Evolutionary conservation across 2,329 filamentous ascomycete genomes (phyloP).

Genomic region (Botrytis squamosa): DNA sequence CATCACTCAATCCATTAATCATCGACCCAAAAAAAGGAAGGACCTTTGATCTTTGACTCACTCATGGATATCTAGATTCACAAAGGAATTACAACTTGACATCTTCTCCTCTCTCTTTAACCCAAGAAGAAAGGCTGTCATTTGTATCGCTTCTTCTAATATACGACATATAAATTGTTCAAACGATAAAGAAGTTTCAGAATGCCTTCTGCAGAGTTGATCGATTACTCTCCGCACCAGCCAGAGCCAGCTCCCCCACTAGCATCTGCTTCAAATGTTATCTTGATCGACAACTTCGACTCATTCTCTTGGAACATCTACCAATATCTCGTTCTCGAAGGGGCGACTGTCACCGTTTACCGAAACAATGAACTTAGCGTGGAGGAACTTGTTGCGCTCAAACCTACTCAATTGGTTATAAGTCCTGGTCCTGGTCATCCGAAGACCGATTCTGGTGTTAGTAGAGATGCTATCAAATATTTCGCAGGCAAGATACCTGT

Average conservation of each 20-base stretch:
- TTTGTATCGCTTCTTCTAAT: background rate
- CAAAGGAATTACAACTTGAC: background rate
- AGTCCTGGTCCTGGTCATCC: slow-evolving; percentile 96
- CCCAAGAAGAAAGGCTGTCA: background rate
- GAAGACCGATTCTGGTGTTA: slow-evolving; percentile 85
- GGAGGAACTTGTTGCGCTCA: slow-evolving; percentile 76
- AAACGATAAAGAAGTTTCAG: slow-evolving; percentile 9
- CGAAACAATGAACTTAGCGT: slow-evolving; percentile 90
- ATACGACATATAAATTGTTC: background rate
- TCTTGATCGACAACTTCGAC: slow-evolving; percentile 98
- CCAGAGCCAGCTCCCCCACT: slow-evolving; percentile 72
- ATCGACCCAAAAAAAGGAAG: background rate
- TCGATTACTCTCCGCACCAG: slow-evolving; percentile 86
- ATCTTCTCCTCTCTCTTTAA: background rate
- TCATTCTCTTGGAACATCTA: slow-evolving; percentile 99
- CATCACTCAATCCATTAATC: background rate
- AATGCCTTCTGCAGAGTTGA: slow-evolving; percentile 50
- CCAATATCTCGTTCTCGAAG: slow-evolving; percentile 96
- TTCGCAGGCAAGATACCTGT: slow-evolving; percentile 95
- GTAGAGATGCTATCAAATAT: slow-evolving; percentile 83
- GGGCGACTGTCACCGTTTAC: slow-evolving; percentile 83
- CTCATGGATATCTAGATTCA: background rate
- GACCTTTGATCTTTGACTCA: background rate
- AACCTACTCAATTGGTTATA: slow-evolving; percentile 90
- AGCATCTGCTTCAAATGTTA: slow-evolving; percentile 79